These are phyloP conservation scores for Toxoplasma gondii DNA, from an alignment of 169 alveolate species.

Conservation along the genomic window DNA sequence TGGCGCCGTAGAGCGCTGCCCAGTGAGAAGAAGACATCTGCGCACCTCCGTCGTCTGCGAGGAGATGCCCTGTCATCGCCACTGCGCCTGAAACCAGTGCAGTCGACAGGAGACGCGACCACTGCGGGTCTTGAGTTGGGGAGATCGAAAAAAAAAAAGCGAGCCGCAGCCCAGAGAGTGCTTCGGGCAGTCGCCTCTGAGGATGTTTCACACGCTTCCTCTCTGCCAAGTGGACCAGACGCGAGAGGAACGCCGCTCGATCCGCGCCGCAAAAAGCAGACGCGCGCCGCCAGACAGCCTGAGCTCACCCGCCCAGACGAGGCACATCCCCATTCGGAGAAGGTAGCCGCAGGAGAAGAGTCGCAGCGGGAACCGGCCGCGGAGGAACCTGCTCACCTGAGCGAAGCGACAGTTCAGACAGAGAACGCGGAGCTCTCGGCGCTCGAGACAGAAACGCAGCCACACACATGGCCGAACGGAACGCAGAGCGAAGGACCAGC, in stretches of 20 bases:
- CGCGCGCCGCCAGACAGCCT: background rate
- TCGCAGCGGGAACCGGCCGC: conserved; percentile 23
- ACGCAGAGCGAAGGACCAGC: too few species aligned
- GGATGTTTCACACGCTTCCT: too few species aligned
- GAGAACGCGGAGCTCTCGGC: background rate
- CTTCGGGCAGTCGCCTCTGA: background rate
- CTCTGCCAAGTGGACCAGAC: background rate
- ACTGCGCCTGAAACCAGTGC: background rate
- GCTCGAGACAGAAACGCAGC: background rate
- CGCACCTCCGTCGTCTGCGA: background rate
- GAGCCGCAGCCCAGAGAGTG: background rate
- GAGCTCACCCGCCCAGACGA: conserved; percentile 40
- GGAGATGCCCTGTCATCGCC: background rate
- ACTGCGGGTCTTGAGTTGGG: too few species aligned
- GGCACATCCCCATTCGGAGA: conserved; percentile 39
- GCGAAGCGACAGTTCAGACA: background rate
- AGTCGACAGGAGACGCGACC: background rate
- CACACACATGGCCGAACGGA: too few species aligned
- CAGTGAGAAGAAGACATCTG: background rate
- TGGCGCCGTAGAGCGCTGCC: background rate
- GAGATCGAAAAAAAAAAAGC: too few species aligned
- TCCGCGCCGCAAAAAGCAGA: background rate
- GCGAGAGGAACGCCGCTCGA: background rate
- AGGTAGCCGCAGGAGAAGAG: conserved; percentile 39
- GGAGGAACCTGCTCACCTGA: conserved; percentile 27